phyloP scores from a whole-genome alignment of 2,329 filamentous ascomycete species.

The Verticillium klebahnii region DNA sequence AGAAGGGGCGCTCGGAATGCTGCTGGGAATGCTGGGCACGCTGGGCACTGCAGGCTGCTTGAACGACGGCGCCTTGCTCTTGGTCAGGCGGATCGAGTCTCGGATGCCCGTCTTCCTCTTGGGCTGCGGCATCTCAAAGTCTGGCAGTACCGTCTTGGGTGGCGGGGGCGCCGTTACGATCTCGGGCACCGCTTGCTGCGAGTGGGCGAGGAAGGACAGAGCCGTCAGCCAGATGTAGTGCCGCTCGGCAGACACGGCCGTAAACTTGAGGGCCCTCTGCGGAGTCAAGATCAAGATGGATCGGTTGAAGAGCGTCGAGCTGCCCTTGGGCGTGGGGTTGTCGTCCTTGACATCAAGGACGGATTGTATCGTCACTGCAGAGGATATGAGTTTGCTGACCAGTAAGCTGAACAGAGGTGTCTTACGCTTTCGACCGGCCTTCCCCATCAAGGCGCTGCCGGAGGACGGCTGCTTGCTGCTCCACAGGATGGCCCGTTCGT shows the following conservation, averaged over 20 bases:
- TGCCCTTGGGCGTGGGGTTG: conserved; percentile 73
- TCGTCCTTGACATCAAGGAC: conserved; percentile 96
- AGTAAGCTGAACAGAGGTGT: conserved; percentile 3
- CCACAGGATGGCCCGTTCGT: conserved; percentile 95
- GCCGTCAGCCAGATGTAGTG: conserved; percentile 96
- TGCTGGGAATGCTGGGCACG: conserved; percentile 46
- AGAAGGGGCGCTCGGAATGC: conserved; percentile 30
- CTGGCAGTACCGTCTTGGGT: conserved; percentile 42
- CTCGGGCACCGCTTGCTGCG: conserved; percentile 74
- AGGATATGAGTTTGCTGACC: conserved; percentile 22
- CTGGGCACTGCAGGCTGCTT: conserved; percentile 48
- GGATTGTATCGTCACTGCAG: conserved; percentile 83
- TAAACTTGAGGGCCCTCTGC: conserved; percentile 92
- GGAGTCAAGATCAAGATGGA: conserved; percentile 95
- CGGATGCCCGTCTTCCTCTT: conserved; percentile 59
- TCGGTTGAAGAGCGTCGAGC: conserved; percentile 69
- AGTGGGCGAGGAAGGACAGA: conserved; percentile 90
- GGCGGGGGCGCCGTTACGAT: conserved; percentile 54
- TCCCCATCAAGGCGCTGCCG: conserved; percentile 84
- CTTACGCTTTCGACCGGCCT: conserved; percentile 91
- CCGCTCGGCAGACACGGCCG: conserved; percentile 73
- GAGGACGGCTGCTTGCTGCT: conserved; percentile 94
- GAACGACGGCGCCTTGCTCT: conserved; percentile 50
- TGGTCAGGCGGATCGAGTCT: conserved; percentile 86
- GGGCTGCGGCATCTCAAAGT: conserved; percentile 44